A percentile compares a stretch with the other conserved stretches of the same genome.
Evolutionary conservation across 2,329 filamentous ascomycete species (phyloP).

Genomic region (Trichoderma sp.): DNA sequence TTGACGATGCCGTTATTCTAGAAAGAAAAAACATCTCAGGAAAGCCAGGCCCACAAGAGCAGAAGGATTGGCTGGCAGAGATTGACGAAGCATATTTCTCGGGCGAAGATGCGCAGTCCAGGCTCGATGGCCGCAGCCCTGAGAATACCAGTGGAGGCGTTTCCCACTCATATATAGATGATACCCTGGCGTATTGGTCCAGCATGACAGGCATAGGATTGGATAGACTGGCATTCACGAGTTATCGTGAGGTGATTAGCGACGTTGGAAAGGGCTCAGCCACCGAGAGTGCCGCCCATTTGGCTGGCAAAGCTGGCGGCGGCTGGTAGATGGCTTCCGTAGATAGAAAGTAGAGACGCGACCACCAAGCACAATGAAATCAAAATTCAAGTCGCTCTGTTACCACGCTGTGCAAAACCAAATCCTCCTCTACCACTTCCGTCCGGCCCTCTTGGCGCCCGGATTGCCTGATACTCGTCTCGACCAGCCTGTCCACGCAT

Average conservation of each 20-base stretch:
- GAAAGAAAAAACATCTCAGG: slow-evolving; percentile 49
- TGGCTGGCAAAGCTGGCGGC: slow-evolving; percentile 88
- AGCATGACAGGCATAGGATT: slow-evolving; percentile 68
- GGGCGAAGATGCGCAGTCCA: slow-evolving; percentile 56
- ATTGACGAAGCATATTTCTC: slow-evolving; percentile 93
- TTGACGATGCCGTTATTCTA: slow-evolving; percentile 70
- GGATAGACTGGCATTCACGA: slow-evolving; percentile 78
- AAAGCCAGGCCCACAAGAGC: slow-evolving; percentile 72
- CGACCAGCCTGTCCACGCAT: slow-evolving; percentile 47
- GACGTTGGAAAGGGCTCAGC: slow-evolving; percentile 80
- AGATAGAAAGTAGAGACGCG: slow-evolving; percentile 30
- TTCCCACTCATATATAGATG: slow-evolving; percentile 64
- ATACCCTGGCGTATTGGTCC: slow-evolving; percentile 76
- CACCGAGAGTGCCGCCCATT: slow-evolving; percentile 78
- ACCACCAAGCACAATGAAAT: neutral
- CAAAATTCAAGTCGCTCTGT: slow-evolving; percentile 36
- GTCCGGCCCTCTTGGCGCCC: slow-evolving; percentile 77
- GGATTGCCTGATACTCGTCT: slow-evolving; percentile 69
- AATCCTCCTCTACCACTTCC: slow-evolving; percentile 75
- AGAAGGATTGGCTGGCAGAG: slow-evolving; percentile 79
- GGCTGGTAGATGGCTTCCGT: slow-evolving; percentile 68
- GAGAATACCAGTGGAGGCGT: slow-evolving; percentile 60
- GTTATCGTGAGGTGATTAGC: slow-evolving; percentile 88
- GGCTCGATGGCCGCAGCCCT: slow-evolving; percentile 30
- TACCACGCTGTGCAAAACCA: slow-evolving; percentile 69